Evolutionary conservation across 495 filamentous ascomycete genomes (phyloP), one percentile per base, ranked within the genome.

Genomic region (Astrothelium subdiscretum): DNA sequence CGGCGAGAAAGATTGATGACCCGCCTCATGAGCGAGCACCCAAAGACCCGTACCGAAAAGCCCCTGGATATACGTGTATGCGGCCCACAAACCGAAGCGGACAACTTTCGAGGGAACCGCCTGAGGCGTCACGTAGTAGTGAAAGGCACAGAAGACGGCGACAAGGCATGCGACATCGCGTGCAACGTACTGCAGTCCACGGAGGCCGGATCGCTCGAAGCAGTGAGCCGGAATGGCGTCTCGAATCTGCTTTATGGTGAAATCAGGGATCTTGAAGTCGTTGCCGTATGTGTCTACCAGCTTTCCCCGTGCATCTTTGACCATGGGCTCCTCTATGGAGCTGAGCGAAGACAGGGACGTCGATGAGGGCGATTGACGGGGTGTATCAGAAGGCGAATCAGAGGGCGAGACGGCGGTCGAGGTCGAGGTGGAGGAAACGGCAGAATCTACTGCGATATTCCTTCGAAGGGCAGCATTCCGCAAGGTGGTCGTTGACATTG

Each of bases 291-390:
- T 84, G 74, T 90, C 87, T 59, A 85, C 66, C 71, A 80, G 68
- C 54, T 60, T 63, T 22, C 68, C 71, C 57, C 66, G 58, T 22
- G 59, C 69, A 48, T 73, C 70, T 70, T 77, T 76, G 38, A 63
- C 63, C n/a, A 75, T 68, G 43, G 76, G 74, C 12, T 72, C 74
- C 31, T 74, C 74, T n/a, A 78, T 69, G 15, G 90, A 94, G 52
- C 83, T 84, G 76, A 96, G 79, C 48, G 92, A 97, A 31, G 92
- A 96, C 58, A 96, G 81, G 2, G 92, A 96, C 4, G 94, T 95
- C 24, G 88, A 87, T 10, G 92, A 96, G 22, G 89, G 83, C 12
- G 90, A 95, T 40, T 83, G 84, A 24, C 51, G 63, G 29, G 70
- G 70, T 3, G 68, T 65, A 43, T 72, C 69, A 35, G 81, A 79